Evolutionary conservation across 139 green algal species (phyloP), one percentile per base, ranked within the genome.

Genomic region (Closterium sp.): DNA sequence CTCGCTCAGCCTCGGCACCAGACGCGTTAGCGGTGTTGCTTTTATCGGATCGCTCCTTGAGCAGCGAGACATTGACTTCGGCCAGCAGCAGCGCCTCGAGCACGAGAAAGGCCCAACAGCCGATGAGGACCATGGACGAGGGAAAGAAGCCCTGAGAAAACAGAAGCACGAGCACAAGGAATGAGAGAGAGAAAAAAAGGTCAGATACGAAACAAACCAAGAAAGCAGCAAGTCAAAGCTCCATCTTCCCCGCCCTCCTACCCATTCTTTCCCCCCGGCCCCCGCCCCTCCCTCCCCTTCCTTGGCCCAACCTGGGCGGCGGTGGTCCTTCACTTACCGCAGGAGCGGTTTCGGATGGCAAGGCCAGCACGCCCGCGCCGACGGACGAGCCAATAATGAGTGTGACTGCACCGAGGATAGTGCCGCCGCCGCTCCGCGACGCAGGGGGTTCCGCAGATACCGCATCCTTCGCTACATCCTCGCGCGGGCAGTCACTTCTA

Each of bases 361-460:
- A 92, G 22, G 96, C 95, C 31, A 98, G 92, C 28, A 97, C 97
- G 38, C 97, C 96, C 30, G 95, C 92, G 9, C 96, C 96, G 24
- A 97, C 95, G 5, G 96, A 96, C 27, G 92, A 95, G 42, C 96
- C 96, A 5, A 92, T 96, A 86, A 97, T 97, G 4, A 97, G 92
- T 3, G 96, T 94, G 2, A 96, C 86, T 0, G 96, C 95, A 4
- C 96, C 95, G 22, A 96, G 38, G 21, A 97, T 10, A 70, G 29
- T 90, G n/a, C 90, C 90, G n/a, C 85, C 85, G 9, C 85, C 85
- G n/a, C 85, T 31, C 22, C 85, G 62, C 17, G 62, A 79, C 62
- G 62, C 62, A 24, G 62, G 62, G 4, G 62, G 62, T 4, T 22
- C 62, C 19, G 62, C 17, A 2, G 62, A 4, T 2, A 24, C 62